Percentiles rank a stretch among this genome's conserved stretches.
Evolutionary conservation across 306 rosid genomes (phyloP).

Genomic region (Geum urbanum): DNA sequence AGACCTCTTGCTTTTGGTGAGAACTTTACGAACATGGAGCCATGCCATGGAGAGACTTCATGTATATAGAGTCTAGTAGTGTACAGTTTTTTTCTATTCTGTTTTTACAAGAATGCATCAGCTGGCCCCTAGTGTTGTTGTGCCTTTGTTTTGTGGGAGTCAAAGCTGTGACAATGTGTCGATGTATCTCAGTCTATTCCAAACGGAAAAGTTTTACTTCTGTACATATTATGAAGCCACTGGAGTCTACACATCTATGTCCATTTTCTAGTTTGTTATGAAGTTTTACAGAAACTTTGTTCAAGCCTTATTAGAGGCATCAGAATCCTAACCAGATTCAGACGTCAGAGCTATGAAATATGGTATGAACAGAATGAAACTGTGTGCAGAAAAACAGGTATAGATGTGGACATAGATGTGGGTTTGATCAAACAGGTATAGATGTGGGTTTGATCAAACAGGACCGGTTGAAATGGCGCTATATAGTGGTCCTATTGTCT

Average conservation of each 20-base stretch:
- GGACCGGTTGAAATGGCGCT: not conserved
- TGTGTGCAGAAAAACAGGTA: not conserved
- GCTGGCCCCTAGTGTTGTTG: slow-evolving; percentile 29
- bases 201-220: slow-evolving; percentile 25
- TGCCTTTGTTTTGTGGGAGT: slow-evolving; percentile 26
- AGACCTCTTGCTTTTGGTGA: slow-evolving; percentile 53
- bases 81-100: slow-evolving; percentile 22
- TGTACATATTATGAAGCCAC: slow-evolving; percentile 46
- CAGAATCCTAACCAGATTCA: no score
- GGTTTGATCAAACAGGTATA: not conserved
- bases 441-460: not conserved
- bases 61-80: slow-evolving; percentile 49
- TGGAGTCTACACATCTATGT: slow-evolving; percentile 31
- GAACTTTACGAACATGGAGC: slow-evolving; percentile 23
- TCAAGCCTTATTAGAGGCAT: not conserved
- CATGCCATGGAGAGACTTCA: slow-evolving; percentile 21
- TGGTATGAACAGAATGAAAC: not conserved
- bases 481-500: not conserved
- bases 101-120: slow-evolving; percentile 19
- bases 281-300: not conserved
- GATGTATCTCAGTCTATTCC: slow-evolving; percentile 10
- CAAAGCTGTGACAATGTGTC: slow-evolving; percentile 7
- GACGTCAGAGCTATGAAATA: not conserved
- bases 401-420: not conserved
- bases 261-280: slow-evolving; percentile 24